Evolutionary conservation across 495 filamentous ascomycete species (phyloP).

Genomic region (Filosporella fistucella): DNA sequence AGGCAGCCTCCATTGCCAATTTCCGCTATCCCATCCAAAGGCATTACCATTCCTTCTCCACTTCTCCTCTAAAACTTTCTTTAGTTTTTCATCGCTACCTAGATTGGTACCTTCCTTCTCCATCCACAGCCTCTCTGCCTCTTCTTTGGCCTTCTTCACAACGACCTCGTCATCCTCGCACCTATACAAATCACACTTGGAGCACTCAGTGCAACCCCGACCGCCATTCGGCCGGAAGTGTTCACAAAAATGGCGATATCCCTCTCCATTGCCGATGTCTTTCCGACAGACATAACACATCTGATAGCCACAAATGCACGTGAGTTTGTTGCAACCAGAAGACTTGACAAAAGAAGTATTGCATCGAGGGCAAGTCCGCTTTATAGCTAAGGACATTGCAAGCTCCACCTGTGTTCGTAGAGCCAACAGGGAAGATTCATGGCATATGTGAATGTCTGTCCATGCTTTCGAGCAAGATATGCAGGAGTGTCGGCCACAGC

Average conservation of each 20-base stretch:
- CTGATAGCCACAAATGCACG: constrained; percentile 94
- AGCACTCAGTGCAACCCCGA: constrained; percentile 69
- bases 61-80: constrained; percentile 20
- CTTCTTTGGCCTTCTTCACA: constrained; percentile 67
- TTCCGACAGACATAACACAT: constrained; percentile 93
- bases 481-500: constrained; percentile 68
- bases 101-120: constrained; percentile 53
- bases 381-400: constrained; percentile 88
- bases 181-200: constrained; percentile 85
- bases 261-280: constrained; percentile 53
- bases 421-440: constrained; percentile 77
- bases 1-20: constrained; percentile 29
- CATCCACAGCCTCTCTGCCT: constrained; percentile 79
- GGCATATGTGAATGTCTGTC: constrained; percentile 70
- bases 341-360: constrained; percentile 86
- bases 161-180: constrained; percentile 79
- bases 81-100: constrained; percentile 40
- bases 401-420: constrained; percentile 84
- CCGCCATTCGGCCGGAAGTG: constrained; percentile 83
- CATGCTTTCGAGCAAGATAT: constrained; percentile 65
- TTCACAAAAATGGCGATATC: constrained; percentile 90
- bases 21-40: constrained; percentile 20
- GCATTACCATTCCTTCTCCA: constrained; percentile 18
- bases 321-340: constrained; percentile 92
- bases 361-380: constrained; percentile 91